A percentile compares a stretch with the other conserved stretches of the same genome.
phyloP scores from a whole-genome alignment of 345 rosid genomes.

The Sapria himalayana region DNA sequence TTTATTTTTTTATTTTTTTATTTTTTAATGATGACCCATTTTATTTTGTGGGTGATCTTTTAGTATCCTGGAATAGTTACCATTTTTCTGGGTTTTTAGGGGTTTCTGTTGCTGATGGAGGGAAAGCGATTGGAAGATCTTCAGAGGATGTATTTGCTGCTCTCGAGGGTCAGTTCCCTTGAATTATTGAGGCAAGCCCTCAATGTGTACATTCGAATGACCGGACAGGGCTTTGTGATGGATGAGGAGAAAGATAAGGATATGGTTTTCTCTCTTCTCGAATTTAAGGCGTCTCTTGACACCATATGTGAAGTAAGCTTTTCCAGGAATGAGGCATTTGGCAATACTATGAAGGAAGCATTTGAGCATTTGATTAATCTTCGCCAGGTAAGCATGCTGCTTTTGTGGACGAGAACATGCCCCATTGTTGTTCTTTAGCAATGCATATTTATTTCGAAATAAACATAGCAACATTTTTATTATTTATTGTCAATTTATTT shows the following conservation, averaged over 20 bases:
- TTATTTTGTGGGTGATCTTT: constrained; percentile 1
- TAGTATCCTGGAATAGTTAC: constrained; percentile 1
- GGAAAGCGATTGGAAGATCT: constrained; percentile 86
- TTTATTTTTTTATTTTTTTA: constrained; percentile 8
- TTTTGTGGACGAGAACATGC: too few species aligned
- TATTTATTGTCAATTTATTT: too few species aligned
- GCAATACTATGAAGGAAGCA: constrained; percentile 78
- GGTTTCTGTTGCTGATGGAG: constrained; percentile 75
- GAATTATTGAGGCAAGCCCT: constrained; percentile 74
- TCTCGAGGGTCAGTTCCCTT: constrained; percentile 68
- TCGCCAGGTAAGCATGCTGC: constrained; percentile 53
- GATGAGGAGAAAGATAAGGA: constrained; percentile 99
- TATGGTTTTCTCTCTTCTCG: constrained; percentile 72
- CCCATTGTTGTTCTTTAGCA: too few species aligned
- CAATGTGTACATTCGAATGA: constrained; percentile 55
- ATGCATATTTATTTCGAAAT: too few species aligned
- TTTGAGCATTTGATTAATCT: constrained; percentile 90
- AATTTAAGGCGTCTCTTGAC: constrained; percentile 85
- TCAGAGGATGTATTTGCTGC: constrained; percentile 54
- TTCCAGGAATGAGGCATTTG: constrained; percentile 70
- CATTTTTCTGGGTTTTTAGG: constrained; percentile 26
- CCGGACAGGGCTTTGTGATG: constrained; percentile 69
- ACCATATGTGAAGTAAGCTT: constrained; percentile 84
- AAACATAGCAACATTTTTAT: too few species aligned
- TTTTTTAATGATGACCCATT: constrained; percentile 1